Evolutionary conservation across 305 asterid genomes (phyloP).

Genomic region (Fraxinus xanthoxyloides): DNA sequence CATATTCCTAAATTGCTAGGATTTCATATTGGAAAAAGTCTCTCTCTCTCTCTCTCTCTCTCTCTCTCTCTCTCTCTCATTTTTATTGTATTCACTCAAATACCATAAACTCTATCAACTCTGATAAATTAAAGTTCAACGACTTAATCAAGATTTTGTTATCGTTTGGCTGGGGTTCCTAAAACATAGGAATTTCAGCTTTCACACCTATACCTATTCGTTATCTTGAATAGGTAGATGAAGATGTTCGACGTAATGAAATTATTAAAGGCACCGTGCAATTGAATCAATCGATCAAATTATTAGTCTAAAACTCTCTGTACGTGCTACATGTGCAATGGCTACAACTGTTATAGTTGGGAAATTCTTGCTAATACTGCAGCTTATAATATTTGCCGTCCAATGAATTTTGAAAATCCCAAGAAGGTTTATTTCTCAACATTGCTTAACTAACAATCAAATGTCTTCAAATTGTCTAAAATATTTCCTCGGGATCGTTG

Average conservation of each 20-base stretch:
- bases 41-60: too few species aligned
- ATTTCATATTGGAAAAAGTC: neutral
- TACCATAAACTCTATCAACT: too few species aligned
- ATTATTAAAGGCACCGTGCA: constrained; percentile 12
- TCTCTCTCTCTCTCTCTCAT: too few species aligned
- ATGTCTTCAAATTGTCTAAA: constrained; percentile 14
- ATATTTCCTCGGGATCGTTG: constrained; percentile 47
- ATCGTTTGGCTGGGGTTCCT: too few species aligned
- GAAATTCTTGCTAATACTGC: constrained; percentile 14
- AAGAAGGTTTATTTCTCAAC: constrained; percentile 15
- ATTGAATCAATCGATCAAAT: constrained; percentile 10
- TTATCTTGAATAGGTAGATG: neutral
- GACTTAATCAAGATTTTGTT: too few species aligned
- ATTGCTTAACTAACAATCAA: constrained; percentile 54
- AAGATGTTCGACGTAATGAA: neutral
- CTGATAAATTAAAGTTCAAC: too few species aligned
- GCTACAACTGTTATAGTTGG: constrained; percentile 22
- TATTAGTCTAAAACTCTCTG: too few species aligned
- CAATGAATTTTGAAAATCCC: constrained; percentile 28
- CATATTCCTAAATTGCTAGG: neutral
- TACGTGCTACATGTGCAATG: constrained; percentile 27
- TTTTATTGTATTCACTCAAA: too few species aligned
- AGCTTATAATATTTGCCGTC: constrained; percentile 25
- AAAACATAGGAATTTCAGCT: neutral
- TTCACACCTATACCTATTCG: neutral